phyloP scores from a whole-genome alignment of 2,329 filamentous ascomycete genomes.

The Knufia petricola region DNA sequence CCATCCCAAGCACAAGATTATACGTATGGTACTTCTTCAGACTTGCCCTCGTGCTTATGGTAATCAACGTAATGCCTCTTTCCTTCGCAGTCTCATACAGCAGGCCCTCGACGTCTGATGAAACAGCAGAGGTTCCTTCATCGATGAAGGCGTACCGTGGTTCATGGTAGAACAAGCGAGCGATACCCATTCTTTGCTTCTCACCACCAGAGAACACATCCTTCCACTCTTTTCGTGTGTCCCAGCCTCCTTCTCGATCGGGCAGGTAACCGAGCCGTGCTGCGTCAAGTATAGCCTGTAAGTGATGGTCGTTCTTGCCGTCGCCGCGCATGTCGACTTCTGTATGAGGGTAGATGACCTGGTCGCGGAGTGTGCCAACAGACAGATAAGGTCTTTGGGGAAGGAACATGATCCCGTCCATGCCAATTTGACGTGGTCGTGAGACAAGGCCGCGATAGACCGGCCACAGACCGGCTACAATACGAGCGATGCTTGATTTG shows the following conservation, averaged over 20 bases:
- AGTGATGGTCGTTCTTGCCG: slow-evolving; percentile 65
- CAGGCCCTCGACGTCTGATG: slow-evolving; percentile 84
- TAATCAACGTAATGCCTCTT: slow-evolving; percentile 88
- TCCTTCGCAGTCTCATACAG: slow-evolving; percentile 90
- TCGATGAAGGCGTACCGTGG: slow-evolving; percentile 90
- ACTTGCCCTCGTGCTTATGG: slow-evolving; percentile 86
- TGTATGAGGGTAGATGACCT: slow-evolving; percentile 95
- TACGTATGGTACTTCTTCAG: slow-evolving; percentile 93
- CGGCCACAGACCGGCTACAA: slow-evolving; percentile 90
- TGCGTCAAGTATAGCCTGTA: slow-evolving; percentile 69
- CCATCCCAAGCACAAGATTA: slow-evolving; percentile 75
- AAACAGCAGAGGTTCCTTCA: slow-evolving; percentile 90
- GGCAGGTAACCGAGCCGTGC: slow-evolving; percentile 82
- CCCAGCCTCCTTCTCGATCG: slow-evolving; percentile 88
- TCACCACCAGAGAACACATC: slow-evolving; percentile 94
- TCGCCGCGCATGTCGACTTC: slow-evolving; percentile 86
- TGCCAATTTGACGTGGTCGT: slow-evolving; percentile 66
- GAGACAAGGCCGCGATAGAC: slow-evolving; percentile 89
- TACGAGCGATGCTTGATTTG: slow-evolving; percentile 77
- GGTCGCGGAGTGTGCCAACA: slow-evolving; percentile 85
- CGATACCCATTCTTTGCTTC: slow-evolving; percentile 91
- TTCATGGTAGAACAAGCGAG: slow-evolving; percentile 85
- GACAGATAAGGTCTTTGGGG: slow-evolving; percentile 88
- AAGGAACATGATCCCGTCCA: slow-evolving; percentile 96
- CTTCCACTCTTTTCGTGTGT: slow-evolving; percentile 96